Evolutionary conservation across 192 early-diverging fungal genomes (phyloP), one percentile per base, ranked within the genome.

Genomic region (Rhizophagus clarus): DNA sequence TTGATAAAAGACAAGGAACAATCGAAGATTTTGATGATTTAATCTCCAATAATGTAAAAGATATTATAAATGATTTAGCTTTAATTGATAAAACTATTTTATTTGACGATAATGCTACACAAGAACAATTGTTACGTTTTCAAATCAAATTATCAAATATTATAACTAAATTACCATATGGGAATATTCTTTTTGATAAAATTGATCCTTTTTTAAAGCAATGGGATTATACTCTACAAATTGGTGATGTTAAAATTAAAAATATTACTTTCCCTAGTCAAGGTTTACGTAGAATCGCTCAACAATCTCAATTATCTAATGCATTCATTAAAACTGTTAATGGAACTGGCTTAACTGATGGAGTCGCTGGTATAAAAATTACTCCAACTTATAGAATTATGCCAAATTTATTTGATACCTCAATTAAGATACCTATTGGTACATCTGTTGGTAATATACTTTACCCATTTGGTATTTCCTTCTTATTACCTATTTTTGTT

Each of bases 391-490:
- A 89, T 70, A 85, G 93, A 11, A 85, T 85, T 62, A 85, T 94
- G 82, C 93, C 93, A 24, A 78, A 81, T 71, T 29, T 91, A 45
- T 79, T 68, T n/a, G 81, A 77, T 11, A 88, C 87, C 7, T 83
- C 79, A 22, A 64, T 91, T n/a, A 71, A 84, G 4, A 24, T 94
- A 61, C 87, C 89, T 11, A 80, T 92, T 61, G 88, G 84, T 9
- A 79, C 88, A 8, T 49, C 89, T 32, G 82, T 94, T 26, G 93
- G 92, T 17, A 69, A 88, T 28, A 87, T 91, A 34, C 64, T 94
- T 66, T 94, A 88, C 81, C 93, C 93, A 14, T 94, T 93, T 73
- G 93, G 91, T 4, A 85, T 94, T 8, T 87, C 86, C 3, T 94
- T 94, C 82, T 67, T 94, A 81, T 77, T 94, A 3, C 93, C 92